Base-by-base conservation (phyloP, 2,329 filamentous ascomycete genomes). In the Fusarium proliferatum region DNA sequence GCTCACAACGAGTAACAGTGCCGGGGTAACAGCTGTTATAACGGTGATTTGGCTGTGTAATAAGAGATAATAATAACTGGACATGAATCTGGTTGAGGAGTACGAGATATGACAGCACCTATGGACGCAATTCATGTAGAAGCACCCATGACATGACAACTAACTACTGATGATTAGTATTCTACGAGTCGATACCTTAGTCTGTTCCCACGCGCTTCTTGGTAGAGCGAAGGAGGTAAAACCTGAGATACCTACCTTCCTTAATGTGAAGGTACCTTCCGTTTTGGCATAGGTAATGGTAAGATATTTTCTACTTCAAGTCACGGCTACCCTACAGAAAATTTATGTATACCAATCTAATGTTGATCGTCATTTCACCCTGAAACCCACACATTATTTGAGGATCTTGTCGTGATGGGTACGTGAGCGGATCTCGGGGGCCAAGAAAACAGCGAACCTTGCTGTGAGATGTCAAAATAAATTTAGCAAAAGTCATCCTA, bases 341-440 rank as follows among this genome's bases (percentile, higher is more conserved):
- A 38, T 7, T 41, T 17, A 28, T n/a, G 6, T 53, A 28, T n/a
- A 46, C 43, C 26, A n/a, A n/a, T 28, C 8, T 19, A 38, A 51
- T 49, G 67, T 55, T 59, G 55, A 73, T 68, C 38, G 41, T 58
- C 64, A 64, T 68, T 61, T 73, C 55, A 60, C 49, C 17, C 30
- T 57, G 69, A 72, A 74, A 68, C 33, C 33, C 33, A 33, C 33
- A 33, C 33, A 33, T 30, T 34, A 34, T 34, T 41, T 60, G 30
- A 51, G 36, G 28, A 55, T 72, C 23, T 28, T n/a, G 38, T 68
- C 42, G 23, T 45, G 42, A 69, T 68, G 48, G 48, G 28, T 52
- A 48, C 17, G 28, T 48, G 45, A 23, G 26, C 26, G 45, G 26
- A 15, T 12, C 33, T 33, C 4, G 11, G 33, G 11, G 33, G 33